Base-by-base conservation (phyloP, 2,329 filamentous ascomycete genomes). In the Nannizzia gypsea region DNA sequence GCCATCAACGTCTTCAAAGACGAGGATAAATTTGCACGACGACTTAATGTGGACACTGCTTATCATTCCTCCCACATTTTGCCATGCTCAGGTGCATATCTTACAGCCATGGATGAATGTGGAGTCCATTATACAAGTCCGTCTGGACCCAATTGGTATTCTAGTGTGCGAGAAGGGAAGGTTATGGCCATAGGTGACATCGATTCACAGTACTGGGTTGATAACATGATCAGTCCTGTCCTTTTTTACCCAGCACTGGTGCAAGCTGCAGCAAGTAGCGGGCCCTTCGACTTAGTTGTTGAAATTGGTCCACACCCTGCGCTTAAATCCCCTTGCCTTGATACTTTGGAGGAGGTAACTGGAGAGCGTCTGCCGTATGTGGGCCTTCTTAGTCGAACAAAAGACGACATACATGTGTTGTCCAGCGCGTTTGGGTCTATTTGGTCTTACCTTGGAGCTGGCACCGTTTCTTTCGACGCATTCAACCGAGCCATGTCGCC, bases 11-110 rank as follows among this genome's bases (percentile, higher is more conserved):
- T 67, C 0, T 61, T 79, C 0, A 65, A 73, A 0, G 64, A 68
- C 2, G 64, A 73, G n/a, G 65, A 70, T 2, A 68, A 70, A 4
- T 79, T 79, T 60, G 69, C 67, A 1, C 67, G 74, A 0, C 61
- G 67, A 11, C 70, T 80, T 0, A 68, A 71, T 50, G 74, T 78
- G 3, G 71, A 74, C 26, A 71, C 65, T 9, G 77, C 77, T 0
- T 79, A 78, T 54, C 77, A 79, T 58, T 76, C 74, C 0, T 70
- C 72, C 34, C 75, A 78, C 38, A 77, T 74, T 71, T 2, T 64
- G 28, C 56, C 59, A n/a, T 65, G 66, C 52, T 63, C 65, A 6
- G 60, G 57, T 6, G 57, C 62, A 20, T 70, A 71, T 44, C 56
- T 62, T 8, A 6, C n/a, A 13, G 48, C 42, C 4, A 3, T 58